Percentiles rank a stretch among this genome's conserved stretches.
These are phyloP conservation scores for Podospora pseudopauciseta DNA, from an alignment of 495 filamentous ascomycete species.

Conservation along the genomic window DNA sequence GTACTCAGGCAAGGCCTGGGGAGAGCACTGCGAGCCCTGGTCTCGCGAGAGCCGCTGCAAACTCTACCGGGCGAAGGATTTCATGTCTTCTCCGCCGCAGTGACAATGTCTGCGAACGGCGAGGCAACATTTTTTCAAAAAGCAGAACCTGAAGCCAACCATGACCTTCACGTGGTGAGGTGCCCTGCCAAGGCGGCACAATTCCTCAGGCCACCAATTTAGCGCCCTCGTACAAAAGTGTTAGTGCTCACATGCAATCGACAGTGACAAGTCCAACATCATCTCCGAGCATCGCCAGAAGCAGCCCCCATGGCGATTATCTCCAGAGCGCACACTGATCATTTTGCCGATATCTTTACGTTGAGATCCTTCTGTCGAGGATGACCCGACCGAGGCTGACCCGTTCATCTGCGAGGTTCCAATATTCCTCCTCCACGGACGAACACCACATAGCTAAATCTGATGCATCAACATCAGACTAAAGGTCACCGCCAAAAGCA, in stretches of 20 bases:
- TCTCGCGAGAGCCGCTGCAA: neutral
- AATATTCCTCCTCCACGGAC: neutral
- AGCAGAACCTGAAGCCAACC: constrained; percentile 2
- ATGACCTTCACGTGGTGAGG: neutral
- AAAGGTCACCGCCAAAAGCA: neutral
- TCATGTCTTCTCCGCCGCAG: neutral
- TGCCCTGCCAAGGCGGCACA: constrained; percentile 11
- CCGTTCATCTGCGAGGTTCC: neutral
- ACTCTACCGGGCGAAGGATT: constrained; percentile 10
- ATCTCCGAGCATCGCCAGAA: neutral
- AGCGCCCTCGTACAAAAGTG: constrained; percentile 4
- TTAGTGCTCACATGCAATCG: neutral
- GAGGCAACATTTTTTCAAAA: neutral
- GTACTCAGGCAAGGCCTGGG: neutral
- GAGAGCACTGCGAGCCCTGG: neutral
- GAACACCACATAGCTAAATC: neutral
- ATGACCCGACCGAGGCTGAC: neutral
- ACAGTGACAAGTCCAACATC: neutral
- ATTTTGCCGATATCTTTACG: neutral
- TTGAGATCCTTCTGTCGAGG: no score
- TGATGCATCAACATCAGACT: neutral
- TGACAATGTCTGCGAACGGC: constrained; percentile 3
- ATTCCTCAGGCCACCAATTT: neutral
- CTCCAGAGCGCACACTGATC: neutral
- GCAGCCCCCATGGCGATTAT: neutral